A percentile compares a stretch with the other conserved stretches of the same genome.
These are phyloP conservation scores for Cryphonectria parasitica DNA, from an alignment of 2,329 filamentous ascomycete genomes.

Conservation along the genomic window DNA sequence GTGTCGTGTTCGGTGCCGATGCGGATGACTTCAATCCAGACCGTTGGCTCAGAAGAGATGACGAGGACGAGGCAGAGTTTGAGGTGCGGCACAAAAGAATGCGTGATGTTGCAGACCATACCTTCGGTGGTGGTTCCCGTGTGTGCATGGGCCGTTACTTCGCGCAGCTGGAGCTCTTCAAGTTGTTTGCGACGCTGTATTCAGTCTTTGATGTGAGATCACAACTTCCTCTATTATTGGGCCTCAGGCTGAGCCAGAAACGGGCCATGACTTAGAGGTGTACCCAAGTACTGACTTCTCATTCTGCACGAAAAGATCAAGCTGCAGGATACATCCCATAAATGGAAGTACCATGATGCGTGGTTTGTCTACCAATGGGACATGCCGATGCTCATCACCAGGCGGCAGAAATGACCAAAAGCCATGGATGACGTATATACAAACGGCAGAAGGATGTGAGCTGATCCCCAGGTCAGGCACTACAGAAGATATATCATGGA, in stretches of 20 bases:
- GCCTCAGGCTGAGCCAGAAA: neutral
- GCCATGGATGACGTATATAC: neutral
- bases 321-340: constrained; percentile 3
- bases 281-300: neutral
- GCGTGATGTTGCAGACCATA: constrained; percentile 17
- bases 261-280: too few relatives aligned
- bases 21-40: constrained; percentile 19
- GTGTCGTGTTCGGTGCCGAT: constrained; percentile 9
- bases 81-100: constrained; percentile 3
- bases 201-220: constrained; percentile 18
- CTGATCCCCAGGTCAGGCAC: too few relatives aligned
- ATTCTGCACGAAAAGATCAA: neutral
- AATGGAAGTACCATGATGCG: constrained; percentile 15
- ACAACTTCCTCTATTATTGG: neutral
- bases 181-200: constrained; percentile 23
- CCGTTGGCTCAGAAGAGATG: constrained; percentile 9
- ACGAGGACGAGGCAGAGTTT: neutral
- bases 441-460: neutral
- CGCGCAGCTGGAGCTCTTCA: constrained; percentile 19
- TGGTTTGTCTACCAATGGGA: constrained; percentile 21
- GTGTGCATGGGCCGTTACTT: constrained; percentile 20
- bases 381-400: constrained; percentile 15
- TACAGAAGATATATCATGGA: too few relatives aligned
- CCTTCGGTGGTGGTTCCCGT: constrained; percentile 16
- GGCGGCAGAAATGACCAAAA: neutral